Evolutionary conservation across 2,329 filamentous ascomycete species (phyloP), one percentile per base, ranked within the genome.

Genomic region (Alternaria sp.): DNA sequence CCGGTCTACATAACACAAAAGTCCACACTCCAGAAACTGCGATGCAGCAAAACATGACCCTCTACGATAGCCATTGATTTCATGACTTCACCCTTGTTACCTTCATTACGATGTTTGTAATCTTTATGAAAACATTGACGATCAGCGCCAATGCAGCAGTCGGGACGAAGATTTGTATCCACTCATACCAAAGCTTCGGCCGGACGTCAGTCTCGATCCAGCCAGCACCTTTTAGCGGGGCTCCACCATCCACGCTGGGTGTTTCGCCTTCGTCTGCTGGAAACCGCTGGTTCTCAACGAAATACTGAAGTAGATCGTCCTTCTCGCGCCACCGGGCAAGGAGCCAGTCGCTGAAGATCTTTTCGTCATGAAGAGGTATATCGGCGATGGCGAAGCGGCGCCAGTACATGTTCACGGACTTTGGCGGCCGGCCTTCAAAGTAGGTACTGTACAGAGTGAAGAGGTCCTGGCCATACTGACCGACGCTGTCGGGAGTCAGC

Each of bases 361-460:
- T 85, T 7, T 86, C 84, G 68, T 90, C 86, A 48, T 92, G 85
- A 5, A 96, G 83, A 0, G 95, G 95, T 26, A 99, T 94, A 47
- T 93, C 89, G 16, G 85, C 85, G 20, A 97, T 75, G 24, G 86
- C 85, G 79, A 96, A 98, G 20, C 94, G 89, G 54, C 95, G 89
- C 94, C 94, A 99, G 81, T 97, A 90, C 82, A 98, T 93, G 79
- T 97, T 97, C 70, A 98, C 93, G 2, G 92, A 96, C 76, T 93
- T 96, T 5, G 95, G 95, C 0, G 93, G 89, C 0, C 92, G 90
- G 43, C 95, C 94, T 76, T 95, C 87, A 67, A 97, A 89, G 78
- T 96, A 98, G 28, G 92, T 95, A 58, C 91, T 92, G 1, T 88
- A 87, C 5, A 99, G 85, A 1, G 91, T 93, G 79, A 96, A 98